phyloP scores from a whole-genome alignment of 345 rosid genomes.

The Hypericum perforatum region DNA sequence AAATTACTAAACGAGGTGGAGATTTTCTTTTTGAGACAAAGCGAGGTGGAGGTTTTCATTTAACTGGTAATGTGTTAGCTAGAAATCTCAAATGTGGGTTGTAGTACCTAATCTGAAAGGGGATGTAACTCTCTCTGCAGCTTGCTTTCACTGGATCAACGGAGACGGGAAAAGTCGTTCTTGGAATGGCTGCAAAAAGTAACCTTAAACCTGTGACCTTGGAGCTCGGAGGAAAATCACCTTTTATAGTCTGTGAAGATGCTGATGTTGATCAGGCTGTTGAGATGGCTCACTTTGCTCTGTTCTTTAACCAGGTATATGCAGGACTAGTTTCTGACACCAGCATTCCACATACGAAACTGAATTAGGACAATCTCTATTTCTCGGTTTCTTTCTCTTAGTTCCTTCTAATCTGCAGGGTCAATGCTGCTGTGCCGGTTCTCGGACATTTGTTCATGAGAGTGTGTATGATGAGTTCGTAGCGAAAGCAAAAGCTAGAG shows the following conservation, averaged over 20 bases:
- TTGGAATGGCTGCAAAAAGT: conserved; percentile 64
- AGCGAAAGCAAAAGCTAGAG: conserved; percentile 78
- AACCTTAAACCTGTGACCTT: conserved; percentile 87
- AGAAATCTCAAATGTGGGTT: too few species aligned
- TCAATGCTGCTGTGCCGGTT: conserved; percentile 93
- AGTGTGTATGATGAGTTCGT: conserved; percentile 71
- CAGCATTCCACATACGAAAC: too few species aligned
- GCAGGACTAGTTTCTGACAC: background rate
- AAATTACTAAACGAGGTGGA: background rate
- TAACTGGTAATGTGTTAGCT: too few species aligned
- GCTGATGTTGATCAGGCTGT: conserved; percentile 87
- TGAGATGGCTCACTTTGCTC: conserved; percentile 68
- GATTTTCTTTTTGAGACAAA: too few species aligned
- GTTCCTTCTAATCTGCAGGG: conserved; percentile 41
- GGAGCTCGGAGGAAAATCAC: conserved; percentile 98
- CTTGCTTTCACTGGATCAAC: conserved; percentile 96
- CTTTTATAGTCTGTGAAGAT: conserved; percentile 89
- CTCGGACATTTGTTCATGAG: conserved; percentile 92
- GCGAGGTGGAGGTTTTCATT: background rate
- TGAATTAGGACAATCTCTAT: too few species aligned
- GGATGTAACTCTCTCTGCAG: conserved; percentile 25
- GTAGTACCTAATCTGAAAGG: too few species aligned
- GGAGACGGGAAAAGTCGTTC: conserved; percentile 49
- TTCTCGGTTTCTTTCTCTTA: background rate
- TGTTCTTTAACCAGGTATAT: conserved; percentile 87